These are phyloP conservation scores for Sechiopsis laciniata DNA, from an alignment of 306 rosid species.

Conservation along the genomic window DNA sequence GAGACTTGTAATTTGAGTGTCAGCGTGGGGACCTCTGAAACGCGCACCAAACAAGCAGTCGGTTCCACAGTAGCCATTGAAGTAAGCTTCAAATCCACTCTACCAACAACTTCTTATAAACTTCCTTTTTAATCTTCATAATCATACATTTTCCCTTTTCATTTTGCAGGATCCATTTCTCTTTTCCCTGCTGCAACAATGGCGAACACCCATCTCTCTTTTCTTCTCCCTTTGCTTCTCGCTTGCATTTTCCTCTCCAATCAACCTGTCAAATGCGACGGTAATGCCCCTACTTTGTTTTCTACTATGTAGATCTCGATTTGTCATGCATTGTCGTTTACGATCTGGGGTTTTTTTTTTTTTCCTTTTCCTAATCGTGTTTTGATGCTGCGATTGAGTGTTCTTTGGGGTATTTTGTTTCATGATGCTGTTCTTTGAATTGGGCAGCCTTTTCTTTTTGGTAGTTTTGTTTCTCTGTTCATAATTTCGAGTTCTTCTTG, in stretches of 20 bases:
- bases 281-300: background rate
- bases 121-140: background rate
- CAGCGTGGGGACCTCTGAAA: background rate
- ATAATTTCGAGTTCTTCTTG: background rate
- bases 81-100: background rate
- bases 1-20: background rate
- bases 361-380: background rate
- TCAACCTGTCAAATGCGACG: conserved; percentile 17
- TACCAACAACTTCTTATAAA: background rate
- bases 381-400: background rate
- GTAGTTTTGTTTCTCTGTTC: conserved; percentile 5
- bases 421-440: background rate
- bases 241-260: conserved; percentile 11
- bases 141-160: background rate
- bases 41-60: background rate
- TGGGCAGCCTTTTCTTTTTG: background rate
- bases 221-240: conserved; percentile 18
- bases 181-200: conserved; percentile 7
- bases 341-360: conserved; percentile 9
- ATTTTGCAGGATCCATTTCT: background rate
- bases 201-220: conserved; percentile 6
- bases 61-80: background rate
- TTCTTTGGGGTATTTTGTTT: background rate
- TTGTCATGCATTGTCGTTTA: conserved; percentile 1
- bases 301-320: background rate